Evolutionary conservation across 2,329 filamentous ascomycete species (phyloP), one percentile per base, ranked within the genome.

Genomic region (Stemphylium lycopersici): DNA sequence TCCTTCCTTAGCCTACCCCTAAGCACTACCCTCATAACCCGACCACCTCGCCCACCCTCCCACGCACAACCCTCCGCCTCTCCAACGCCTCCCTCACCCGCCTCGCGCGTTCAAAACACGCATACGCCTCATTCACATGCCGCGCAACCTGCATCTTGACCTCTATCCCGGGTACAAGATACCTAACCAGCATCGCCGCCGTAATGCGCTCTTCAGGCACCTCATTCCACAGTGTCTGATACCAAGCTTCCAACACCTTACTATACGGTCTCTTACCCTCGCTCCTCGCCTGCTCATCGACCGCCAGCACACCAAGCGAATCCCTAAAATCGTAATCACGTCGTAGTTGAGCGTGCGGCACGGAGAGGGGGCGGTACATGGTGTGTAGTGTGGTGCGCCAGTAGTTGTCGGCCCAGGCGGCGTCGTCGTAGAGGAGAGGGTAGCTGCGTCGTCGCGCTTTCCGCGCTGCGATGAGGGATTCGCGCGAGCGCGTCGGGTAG

Each of bases 321-420:
- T 38, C n/a, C 2, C 8, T 16, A 6, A 50, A 32, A 31, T 60
- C 56, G 8, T 47, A 43, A 1, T 52, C 8, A 1, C 26, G 16
- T 2, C 18, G 29, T n/a, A 62, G 54, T 10, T 57, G 38, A 3
- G 43, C 55, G 10, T 12, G 15, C 2, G 51, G 29, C 11, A 31
- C 54, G 36, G 62, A 53, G 24, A 68, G 44, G 1, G 67, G 65
- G 5, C 66, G 66, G 22, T 58, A 63, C 2, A 60, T 13, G 1
- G 48, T 42, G 1, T 36, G 37, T 13, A 37, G 16, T 22, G n/a
- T n/a, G 6, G 6, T 0, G 3, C 49, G 49, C 42, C 51, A 54
- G 3, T 34, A 45, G 53, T 0, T 48, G 55, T 26, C 12, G 1
- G 26, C 15, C 43, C 46, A 44, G 12, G 34, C 38, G 6, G 11